A percentile compares a stretch with the other conserved stretches of the same genome.
Conservation (phyloP, 1,139 yeast species). For the Ashbya aceris region DNA sequence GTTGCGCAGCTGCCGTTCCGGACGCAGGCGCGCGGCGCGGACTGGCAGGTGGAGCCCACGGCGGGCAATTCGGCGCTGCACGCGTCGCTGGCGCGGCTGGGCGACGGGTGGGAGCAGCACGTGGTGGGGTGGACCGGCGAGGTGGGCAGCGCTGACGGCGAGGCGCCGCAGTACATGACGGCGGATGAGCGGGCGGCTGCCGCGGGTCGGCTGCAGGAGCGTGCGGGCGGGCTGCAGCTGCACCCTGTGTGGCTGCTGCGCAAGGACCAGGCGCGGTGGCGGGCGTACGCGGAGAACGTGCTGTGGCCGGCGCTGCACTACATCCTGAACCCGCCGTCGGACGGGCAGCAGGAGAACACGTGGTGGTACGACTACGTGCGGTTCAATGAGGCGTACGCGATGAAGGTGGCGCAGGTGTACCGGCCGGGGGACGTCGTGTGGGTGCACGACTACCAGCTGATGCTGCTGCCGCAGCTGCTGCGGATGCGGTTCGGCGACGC, state of each 20-base stretch:
- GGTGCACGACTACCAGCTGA: conserved; percentile 87
- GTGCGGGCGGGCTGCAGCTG: conserved; percentile 42
- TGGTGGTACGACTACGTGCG: conserved; percentile 92
- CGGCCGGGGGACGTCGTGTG: conserved; percentile 88
- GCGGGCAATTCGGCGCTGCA: conserved; percentile 82
- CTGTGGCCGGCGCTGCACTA: conserved; percentile 95
- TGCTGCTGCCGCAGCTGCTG: conserved; percentile 76
- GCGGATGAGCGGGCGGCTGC: conserved; percentile 42
- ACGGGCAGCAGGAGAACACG: conserved; percentile 59
- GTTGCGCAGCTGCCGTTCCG: conserved; percentile 31
- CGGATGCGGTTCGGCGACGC: conserved; percentile 78
- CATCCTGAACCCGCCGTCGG: conserved; percentile 60
- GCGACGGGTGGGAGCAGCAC: conserved; percentile 77
- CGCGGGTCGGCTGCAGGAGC: conserved; percentile 25
- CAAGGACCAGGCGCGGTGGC: conserved; percentile 65
- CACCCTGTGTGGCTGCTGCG: conserved; percentile 85
- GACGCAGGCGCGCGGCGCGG: conserved; percentile 9
- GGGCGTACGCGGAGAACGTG: conserved; percentile 79
- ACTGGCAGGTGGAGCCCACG: conserved; percentile 52
- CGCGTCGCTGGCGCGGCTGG: conserved; percentile 60
- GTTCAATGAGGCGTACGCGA: conserved; percentile 84
- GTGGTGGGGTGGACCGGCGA: conserved; percentile 97
- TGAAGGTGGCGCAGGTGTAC: conserved; percentile 62
- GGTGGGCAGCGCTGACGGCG: conserved; percentile 33
- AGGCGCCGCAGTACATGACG: conserved; percentile 55